A percentile compares a stretch with the other conserved stretches of the same genome.
These are phyloP conservation scores for Catunica adiposa DNA, from an alignment of 2,329 filamentous ascomycete genomes.

Conservation along the genomic window DNA sequence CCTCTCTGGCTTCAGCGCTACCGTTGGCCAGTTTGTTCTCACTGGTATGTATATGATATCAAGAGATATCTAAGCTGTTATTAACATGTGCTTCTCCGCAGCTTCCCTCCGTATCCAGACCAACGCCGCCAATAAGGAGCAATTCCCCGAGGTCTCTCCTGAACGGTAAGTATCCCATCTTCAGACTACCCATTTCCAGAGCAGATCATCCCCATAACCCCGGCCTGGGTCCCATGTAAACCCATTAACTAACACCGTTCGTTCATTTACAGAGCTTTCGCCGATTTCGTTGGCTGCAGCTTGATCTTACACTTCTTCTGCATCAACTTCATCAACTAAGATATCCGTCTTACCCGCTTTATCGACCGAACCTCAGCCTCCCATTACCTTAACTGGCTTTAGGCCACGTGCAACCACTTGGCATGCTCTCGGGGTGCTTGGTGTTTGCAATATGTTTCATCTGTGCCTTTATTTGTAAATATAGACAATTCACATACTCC, in stretches of 20 bases:
- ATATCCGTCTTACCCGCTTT: not conserved
- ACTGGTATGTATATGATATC: conserved; percentile 42
- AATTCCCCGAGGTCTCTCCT: conserved; percentile 61
- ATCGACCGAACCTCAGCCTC: not conserved
- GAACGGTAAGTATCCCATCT: conserved; percentile 44
- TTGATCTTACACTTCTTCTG: conserved; percentile 97
- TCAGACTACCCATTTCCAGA: too few species aligned
- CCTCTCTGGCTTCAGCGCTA: conserved; percentile 82
- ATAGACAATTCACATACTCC: not conserved
- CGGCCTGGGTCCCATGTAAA: not conserved
- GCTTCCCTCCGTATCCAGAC: conserved; percentile 80
- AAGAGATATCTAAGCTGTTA: not conserved
- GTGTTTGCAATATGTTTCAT: not conserved
- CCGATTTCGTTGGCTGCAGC: conserved; percentile 89
- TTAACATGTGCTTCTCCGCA: conserved; percentile 18
- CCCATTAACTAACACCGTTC: not conserved
- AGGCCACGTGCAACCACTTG: not conserved
- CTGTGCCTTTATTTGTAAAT: not conserved
- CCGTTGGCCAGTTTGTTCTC: conserved; percentile 93
- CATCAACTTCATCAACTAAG: conserved; percentile 96
- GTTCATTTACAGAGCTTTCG: conserved; percentile 58
- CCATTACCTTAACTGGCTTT: too few species aligned
- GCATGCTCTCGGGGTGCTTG: not conserved
- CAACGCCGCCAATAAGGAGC: conserved; percentile 60
- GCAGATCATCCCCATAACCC: not conserved